A percentile compares a stretch with the other conserved stretches of the same genome.
Conservation (phyloP, 1,284 basidiomycete species). For the Agroathelia rolfsii region DNA sequence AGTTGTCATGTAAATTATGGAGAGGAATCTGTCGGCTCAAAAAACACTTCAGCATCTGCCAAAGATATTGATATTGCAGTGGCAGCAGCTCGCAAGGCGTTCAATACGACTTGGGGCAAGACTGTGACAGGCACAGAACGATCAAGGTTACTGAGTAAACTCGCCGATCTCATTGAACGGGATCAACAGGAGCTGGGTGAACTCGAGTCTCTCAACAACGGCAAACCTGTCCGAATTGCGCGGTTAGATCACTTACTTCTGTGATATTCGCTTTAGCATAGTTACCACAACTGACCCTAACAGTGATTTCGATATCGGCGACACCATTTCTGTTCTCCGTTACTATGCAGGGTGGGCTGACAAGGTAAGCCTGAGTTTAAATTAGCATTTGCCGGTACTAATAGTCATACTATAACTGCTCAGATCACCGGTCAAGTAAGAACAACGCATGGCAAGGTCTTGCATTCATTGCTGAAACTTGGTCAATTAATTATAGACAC, state of each 20-base stretch:
- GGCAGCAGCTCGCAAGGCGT: conserved; percentile 74
- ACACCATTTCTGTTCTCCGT: conserved; percentile 71
- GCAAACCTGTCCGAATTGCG: conserved; percentile 76
- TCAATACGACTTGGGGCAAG: conserved; percentile 85
- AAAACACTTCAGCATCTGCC: conserved; percentile 39
- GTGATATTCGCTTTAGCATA: not conserved
- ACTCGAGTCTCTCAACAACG: conserved; percentile 75
- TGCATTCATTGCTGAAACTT: conserved; percentile 2
- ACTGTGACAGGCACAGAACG: conserved; percentile 79
- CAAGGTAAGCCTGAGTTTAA: conserved; percentile 22
- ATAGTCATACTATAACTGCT: conserved; percentile 4
- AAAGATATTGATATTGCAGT: conserved; percentile 82
- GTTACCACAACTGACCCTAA: conserved; percentile 7
- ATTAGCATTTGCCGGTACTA: conserved; percentile 1
- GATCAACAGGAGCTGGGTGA: conserved; percentile 71
- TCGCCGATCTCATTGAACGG: conserved; percentile 89
- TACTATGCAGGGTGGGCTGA: conserved; percentile 74
- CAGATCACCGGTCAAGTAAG: conserved; percentile 56
- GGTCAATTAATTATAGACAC: conserved; percentile 34
- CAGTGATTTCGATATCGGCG: conserved; percentile 80
- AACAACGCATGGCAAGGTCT: too few relatives aligned
- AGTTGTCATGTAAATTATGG: conserved; percentile 7
- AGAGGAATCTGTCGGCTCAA: conserved; percentile 14
- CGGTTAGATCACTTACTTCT: conserved; percentile 25
- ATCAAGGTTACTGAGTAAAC: conserved; percentile 69